phyloP scores from a whole-genome alignment of 2,329 filamentous ascomycete species.

The Rachicladosporium sp. region DNA sequence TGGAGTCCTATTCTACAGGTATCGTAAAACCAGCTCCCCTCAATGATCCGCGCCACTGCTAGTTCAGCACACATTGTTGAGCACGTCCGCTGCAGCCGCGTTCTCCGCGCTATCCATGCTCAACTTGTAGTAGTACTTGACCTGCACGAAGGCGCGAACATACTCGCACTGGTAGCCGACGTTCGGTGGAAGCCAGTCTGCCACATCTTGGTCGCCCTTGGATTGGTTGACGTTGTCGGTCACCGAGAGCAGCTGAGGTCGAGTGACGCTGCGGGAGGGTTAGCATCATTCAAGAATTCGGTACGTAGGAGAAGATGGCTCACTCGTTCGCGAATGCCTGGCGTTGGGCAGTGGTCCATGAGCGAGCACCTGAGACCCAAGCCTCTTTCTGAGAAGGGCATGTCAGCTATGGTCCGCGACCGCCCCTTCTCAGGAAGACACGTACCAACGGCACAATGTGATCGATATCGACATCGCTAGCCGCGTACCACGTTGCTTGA shows the following conservation, averaged over 20 bases:
- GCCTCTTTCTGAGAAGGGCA: constrained; percentile 9
- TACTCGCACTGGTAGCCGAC: constrained; percentile 65
- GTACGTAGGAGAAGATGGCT: constrained; percentile 1
- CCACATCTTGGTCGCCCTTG: constrained; percentile 62
- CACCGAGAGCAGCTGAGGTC: constrained; percentile 68
- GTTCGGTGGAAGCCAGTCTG: constrained; percentile 64
- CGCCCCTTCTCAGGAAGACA: constrained; percentile 12
- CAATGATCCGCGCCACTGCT: no score
- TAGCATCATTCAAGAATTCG: neutral
- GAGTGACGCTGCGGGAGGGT: constrained; percentile 47
- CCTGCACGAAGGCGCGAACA: constrained; percentile 61
- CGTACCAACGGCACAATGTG: constrained; percentile 61
- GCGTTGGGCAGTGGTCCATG: constrained; percentile 58
- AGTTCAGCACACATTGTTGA: constrained; percentile 4
- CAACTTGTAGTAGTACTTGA: constrained; percentile 61
- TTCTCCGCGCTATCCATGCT: constrained; percentile 63
- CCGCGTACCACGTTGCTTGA: constrained; percentile 54
- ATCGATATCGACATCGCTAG: constrained; percentile 67
- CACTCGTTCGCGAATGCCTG: constrained; percentile 51
- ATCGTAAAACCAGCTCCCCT: no score
- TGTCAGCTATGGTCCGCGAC: constrained; percentile 22
- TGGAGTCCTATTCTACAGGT: no score
- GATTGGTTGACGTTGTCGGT: constrained; percentile 62
- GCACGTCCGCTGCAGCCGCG: constrained; percentile 12
- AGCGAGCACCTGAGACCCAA: constrained; percentile 49